Base-by-base conservation (phyloP, 1,284 basidiomycete species). In the Malassezia psittaci region DNA sequence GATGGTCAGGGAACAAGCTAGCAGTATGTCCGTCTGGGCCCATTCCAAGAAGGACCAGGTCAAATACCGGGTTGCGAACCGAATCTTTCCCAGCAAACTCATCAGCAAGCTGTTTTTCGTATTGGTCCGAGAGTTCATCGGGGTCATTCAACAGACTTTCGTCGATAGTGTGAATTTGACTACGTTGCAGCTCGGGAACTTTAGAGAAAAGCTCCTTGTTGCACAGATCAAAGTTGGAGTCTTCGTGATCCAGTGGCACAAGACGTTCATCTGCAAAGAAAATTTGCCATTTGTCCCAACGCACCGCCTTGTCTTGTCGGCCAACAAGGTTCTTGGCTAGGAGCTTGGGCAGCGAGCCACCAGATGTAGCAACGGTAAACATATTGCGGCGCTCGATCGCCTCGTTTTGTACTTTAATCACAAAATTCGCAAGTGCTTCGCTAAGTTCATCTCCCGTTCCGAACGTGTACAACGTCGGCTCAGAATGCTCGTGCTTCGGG, bases 261-360 rank as follows among this genome's bases (percentile, higher is more conserved):
- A 86, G 83, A 52, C 94, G 87, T 79, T 99, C 94, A 76, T 99
- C 94, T 50, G 85, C 90, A 76, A 96, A 98, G 79, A 87, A 99
- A 68, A 98, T 84, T 68, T 96, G 89, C 91, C 91, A 98, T 76
- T 89, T 88, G 75, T 91, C 85, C 91, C 94, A 99, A 75, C 87
- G 87, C 13, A 91, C 82, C 43, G 67, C 70, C 48, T 82, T 81
- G 40, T 84, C 79, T 18, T 54, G 56, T 64, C 87, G 81, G 53
- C 77, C 80, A 59, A 91, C 81, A 63, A 96, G 65, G 82, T 48
- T 81, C 83, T 62, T 77, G 78, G 75, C 76, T 61, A 98, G 83
- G 76, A 87, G 84, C 73, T 85, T 85, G 46, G 93, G 90, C 37
- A 96, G 81, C 0, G 87, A 90, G 2, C 93, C 93, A 19, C 93